Conservation (phyloP, 1,139 yeast genomes). For the Casaregolazyma suthepensis region DNA sequence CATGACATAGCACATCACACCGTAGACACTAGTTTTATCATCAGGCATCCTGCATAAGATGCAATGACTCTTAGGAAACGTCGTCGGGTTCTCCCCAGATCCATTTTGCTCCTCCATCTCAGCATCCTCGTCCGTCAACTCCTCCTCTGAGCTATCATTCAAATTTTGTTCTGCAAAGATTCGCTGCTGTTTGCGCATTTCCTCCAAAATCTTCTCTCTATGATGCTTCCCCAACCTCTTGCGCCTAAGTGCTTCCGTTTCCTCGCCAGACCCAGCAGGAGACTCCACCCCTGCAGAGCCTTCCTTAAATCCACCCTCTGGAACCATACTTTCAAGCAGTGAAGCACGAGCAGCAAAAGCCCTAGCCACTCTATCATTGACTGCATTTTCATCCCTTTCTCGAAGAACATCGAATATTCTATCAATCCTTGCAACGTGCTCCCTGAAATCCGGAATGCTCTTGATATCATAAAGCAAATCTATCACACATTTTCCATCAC, state of each 20-base stretch:
- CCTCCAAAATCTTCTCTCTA: conserved; percentile 67
- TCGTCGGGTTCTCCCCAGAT: conserved; percentile 46
- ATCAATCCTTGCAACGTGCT: conserved; percentile 14
- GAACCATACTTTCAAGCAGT: not conserved
- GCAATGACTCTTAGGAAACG: conserved; percentile 74
- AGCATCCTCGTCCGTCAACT: conserved; percentile 22
- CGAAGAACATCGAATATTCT: conserved; percentile 13
- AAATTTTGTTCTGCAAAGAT: conserved; percentile 53
- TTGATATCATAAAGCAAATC: conserved; percentile 1
- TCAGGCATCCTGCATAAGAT: conserved; percentile 84
- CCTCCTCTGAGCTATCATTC: conserved; percentile 28
- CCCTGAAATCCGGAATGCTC: conserved; percentile 5
- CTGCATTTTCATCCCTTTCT: conserved; percentile 10
- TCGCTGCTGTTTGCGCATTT: conserved; percentile 59
- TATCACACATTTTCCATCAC: conserved; percentile 13
- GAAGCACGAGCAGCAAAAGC: not conserved
- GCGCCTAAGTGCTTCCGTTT: conserved; percentile 45
- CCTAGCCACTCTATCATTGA: not conserved
- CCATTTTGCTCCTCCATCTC: conserved; percentile 28
- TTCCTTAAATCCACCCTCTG: not conserved
- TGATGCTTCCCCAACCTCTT: conserved; percentile 67
- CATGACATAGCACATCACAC: conserved; percentile 57
- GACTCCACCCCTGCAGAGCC: not conserved
- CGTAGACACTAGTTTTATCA: conserved; percentile 65
- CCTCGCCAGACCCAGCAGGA: conserved; percentile 17